These are phyloP conservation scores for Pluteus cervinus DNA, from an alignment of 768 basidiomycete species.

Conservation along the genomic window DNA sequence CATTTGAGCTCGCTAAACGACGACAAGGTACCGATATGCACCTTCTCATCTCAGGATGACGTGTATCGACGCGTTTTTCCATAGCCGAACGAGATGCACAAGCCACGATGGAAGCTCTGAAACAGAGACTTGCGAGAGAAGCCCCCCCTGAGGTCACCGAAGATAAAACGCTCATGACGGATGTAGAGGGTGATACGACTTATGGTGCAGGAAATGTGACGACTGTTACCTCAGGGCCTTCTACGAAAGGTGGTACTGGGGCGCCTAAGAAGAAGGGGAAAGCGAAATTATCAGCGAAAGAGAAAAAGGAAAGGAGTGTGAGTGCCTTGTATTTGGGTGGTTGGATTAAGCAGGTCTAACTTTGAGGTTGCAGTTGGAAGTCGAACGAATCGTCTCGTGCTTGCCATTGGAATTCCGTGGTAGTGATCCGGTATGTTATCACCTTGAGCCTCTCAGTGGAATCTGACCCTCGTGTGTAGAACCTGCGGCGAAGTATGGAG, in stretches of 20 bases:
- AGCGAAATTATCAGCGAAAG: constrained; percentile 66
- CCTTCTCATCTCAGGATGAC: background rate
- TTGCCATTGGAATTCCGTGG: constrained; percentile 90
- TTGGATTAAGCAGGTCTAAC: constrained; percentile 1
- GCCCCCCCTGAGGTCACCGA: constrained; percentile 21
- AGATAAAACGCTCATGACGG: constrained; percentile 36
- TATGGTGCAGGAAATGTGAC: constrained; percentile 33
- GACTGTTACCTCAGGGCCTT: constrained; percentile 25
- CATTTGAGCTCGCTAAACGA: constrained; percentile 50
- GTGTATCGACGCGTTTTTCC: background rate
- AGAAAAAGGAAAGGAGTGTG: constrained; percentile 79
- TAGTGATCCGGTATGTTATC: constrained; percentile 67
- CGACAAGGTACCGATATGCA: constrained; percentile 51
- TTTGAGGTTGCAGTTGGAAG: constrained; percentile 34
- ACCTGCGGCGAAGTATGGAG: constrained; percentile 74
- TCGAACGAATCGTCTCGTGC: constrained; percentile 67
- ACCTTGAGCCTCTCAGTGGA: background rate
- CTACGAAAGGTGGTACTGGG: constrained; percentile 36
- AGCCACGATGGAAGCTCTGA: constrained; percentile 47
- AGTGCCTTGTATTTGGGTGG: constrained; percentile 12
- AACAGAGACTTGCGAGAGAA: constrained; percentile 28
- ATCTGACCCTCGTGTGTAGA: constrained; percentile 30
- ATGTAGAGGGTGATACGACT: constrained; percentile 36
- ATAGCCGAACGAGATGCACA: constrained; percentile 64
- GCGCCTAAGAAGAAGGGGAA: constrained; percentile 60